phyloP scores from a whole-genome alignment of 2,329 filamentous ascomycete species.

The Trichophyton benhamiae region DNA sequence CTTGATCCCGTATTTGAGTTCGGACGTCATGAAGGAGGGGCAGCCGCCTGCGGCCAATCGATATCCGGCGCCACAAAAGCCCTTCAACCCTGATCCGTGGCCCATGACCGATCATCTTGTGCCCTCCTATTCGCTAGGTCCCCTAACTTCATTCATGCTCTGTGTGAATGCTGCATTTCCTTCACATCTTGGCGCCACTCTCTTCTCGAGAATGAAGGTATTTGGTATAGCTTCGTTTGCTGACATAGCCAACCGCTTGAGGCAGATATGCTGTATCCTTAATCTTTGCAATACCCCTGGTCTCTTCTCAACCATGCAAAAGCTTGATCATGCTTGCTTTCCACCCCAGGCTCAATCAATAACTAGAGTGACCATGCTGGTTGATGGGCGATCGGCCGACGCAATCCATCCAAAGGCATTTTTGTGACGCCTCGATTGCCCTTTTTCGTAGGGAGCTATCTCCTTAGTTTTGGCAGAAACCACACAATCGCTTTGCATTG shows the following conservation, averaged over 20 bases:
- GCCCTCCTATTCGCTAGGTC: neutral
- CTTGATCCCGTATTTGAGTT: constrained; percentile 1
- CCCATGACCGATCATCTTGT: neutral
- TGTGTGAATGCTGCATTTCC: neutral
- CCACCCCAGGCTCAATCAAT: neutral
- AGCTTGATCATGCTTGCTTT: constrained; percentile 3
- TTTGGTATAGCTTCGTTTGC: too few species aligned
- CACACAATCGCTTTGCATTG: neutral
- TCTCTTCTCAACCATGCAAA: neutral
- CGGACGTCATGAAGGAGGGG: neutral
- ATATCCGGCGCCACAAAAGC: neutral
- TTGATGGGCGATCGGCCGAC: neutral
- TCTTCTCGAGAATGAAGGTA: neutral
- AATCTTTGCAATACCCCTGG: neutral
- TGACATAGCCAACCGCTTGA: neutral
- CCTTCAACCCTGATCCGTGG: neutral
- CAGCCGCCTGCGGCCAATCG: constrained; percentile 2
- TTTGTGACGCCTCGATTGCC: constrained; percentile 1
- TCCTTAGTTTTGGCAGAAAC: neutral
- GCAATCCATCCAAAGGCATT: neutral
- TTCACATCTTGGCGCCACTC: neutral
- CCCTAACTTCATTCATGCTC: neutral
- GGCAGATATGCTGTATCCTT: neutral
- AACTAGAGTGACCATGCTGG: neutral
- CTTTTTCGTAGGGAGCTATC: neutral